Evolutionary conservation across 179 eudicot species (phyloP).

Genomic region (Spinacia oleracea): DNA sequence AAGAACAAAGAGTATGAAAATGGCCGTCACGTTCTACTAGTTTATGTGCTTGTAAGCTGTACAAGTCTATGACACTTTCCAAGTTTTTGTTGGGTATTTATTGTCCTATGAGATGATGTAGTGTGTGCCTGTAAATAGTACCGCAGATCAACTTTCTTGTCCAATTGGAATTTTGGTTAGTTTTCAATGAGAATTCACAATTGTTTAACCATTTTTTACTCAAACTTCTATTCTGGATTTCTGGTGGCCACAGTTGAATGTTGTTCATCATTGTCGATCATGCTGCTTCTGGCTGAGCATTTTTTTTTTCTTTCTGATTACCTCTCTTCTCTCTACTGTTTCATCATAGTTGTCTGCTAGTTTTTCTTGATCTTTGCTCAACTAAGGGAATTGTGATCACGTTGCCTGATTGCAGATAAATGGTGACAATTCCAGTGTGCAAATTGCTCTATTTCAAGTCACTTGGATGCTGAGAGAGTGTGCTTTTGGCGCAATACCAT

Average conservation of each 20-base stretch:
- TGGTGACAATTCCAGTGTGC: constrained; percentile 37
- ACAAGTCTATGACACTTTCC: background rate
- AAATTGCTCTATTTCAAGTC: constrained; percentile 38
- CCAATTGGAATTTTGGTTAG: background rate
- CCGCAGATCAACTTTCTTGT: background rate
- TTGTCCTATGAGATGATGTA: background rate
- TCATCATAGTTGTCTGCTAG: background rate
- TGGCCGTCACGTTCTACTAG: background rate
- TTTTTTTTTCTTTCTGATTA: background rate
- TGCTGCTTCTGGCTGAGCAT: background rate
- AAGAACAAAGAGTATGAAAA: background rate
- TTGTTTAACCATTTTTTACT: background rate
- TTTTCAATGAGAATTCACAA: background rate
- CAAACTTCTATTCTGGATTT: background rate
- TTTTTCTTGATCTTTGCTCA: background rate
- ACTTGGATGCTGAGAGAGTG: constrained; percentile 36
- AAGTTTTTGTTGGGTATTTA: background rate
- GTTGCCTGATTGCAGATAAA: constrained; percentile 38
- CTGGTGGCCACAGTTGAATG: background rate
- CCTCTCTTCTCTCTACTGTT: background rate
- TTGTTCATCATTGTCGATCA: background rate
- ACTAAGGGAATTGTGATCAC: background rate
- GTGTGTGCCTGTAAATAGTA: background rate
- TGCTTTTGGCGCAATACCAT: constrained; percentile 15
- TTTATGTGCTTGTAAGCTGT: constrained; percentile 4